Base-by-base conservation (phyloP, 2,329 filamentous ascomycete genomes). In the Hypoxylon sp. region DNA sequence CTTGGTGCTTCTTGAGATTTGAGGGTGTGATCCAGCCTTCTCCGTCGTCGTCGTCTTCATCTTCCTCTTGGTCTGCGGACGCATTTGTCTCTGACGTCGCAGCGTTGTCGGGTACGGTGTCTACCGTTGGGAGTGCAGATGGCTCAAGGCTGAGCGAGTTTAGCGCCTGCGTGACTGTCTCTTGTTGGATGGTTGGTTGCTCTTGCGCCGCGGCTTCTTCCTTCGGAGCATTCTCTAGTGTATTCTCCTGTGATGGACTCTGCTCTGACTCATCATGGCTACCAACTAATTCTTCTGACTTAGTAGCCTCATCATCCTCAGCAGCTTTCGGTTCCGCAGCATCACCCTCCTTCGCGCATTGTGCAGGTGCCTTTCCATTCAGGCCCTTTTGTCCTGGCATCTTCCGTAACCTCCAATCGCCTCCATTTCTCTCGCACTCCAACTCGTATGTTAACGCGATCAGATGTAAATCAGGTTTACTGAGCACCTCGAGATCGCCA, bases 11-110 rank as follows among this genome's bases (percentile, higher is more conserved):
- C 77, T 93, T 92, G 70, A 99, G 86, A 80, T 98, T 99, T 41
- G 90, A 90, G 0, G 95, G 94, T 0, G 96, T 98, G 77, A 98
- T 97, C 95, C 95, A 98, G 73, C 90, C 92, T 70, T 91, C 93
- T 14, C 85, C 86, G 63, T 88, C 88, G 64, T 84, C 81, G 23
- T 77, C 74, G 27, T 78, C 75, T n/a, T 79, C 76, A 6, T 78
- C 77, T 76, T 78, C 41, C 21, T 21, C 50, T 29, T 43, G 34
- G 25, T 50, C 48, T 21, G 66, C 67, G 16, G 62, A 53, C 25
- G 57, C 30, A 7, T 52, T 61, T 6, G 51, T 54, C 8, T 68
- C 59, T 14, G 68, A 48, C 16, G 43, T 61, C 27, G 51, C 19
- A 5, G 63, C 23, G 32, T 64, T 48, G 11, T 68, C 63, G 32